Base-by-base conservation (phyloP, 1,139 yeast genomes). In the Zygosaccharomyces sapae region DNA sequence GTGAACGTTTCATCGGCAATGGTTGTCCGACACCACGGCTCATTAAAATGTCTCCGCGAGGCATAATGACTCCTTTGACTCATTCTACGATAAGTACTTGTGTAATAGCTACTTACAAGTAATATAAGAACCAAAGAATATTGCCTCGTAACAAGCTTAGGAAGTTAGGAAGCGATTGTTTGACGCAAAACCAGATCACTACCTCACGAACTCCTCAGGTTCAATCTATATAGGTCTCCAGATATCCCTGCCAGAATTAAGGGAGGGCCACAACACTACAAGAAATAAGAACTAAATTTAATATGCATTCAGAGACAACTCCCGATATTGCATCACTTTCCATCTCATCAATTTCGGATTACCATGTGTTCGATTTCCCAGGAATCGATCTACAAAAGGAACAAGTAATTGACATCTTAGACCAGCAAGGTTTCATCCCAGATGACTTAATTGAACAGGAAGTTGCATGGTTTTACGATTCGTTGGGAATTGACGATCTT, bases 401-500 rank as follows among this genome's bases (percentile, higher is more conserved):
- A 53, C 76, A 79, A 47, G 96, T 92, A 37, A 79, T 88, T 69
- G 95, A 88, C 64, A 76, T 81, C 44, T 73, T 90, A 52, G 96
- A 88, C 65, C 75, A 79, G 51, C 81, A 84, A 41, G 97, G 97
- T 0, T 86, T 90, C 62, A 86, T 90, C 51, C 98, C 97, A 9
- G 96, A 87, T 60, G 70, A 79, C 45, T 73, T 88, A 58, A 86
- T 90, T 59, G 97, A 89, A 68, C 74, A 79, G 48, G 97, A 90
- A 69, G 83, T 94, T 6, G 79, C 75, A 61, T 90, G 96, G 95
- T 92, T 92, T 66, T 92, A 92, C 71, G 81, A 86, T 52, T 71
- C 79, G 45, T 76, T 92, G 56, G 97, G 97, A 36, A 88, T 92
- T 54, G 97, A 89, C 64, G 97, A 85, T 64, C 84, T 88, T 34